Conservation (phyloP, 257 asterid species). For the Plantago major region DNA sequence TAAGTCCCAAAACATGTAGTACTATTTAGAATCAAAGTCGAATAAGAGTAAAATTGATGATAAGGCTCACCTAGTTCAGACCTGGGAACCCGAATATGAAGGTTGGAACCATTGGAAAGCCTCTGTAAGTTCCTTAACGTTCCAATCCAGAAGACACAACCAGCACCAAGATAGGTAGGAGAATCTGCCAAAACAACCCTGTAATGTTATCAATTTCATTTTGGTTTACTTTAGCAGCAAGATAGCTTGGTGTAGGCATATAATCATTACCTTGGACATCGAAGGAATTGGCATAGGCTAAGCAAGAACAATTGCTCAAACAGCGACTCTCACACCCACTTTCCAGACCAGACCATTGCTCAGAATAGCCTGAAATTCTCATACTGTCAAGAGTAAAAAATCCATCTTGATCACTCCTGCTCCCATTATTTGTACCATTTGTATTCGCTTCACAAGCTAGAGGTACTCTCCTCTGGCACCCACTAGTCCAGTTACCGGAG, state of each 20-base stretch:
- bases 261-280: too few species aligned
- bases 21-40: too few species aligned
- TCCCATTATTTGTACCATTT: conserved; percentile 7
- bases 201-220: too few species aligned
- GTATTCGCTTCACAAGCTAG: conserved; percentile 35
- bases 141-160: conserved; percentile 38
- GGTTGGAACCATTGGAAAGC: neutral
- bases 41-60: too few species aligned
- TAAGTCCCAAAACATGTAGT: too few species aligned
- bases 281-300: conserved; percentile 27
- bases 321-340: conserved; percentile 29
- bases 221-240: too few species aligned
- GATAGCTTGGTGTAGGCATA: too few species aligned
- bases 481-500: conserved; percentile 39
- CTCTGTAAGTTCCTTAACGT: conserved; percentile 28
- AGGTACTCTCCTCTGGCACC: conserved; percentile 31
- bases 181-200: too few species aligned
- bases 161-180: conserved; percentile 19
- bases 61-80: conserved; percentile 38
- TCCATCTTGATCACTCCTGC: conserved; percentile 29
- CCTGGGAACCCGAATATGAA: too few species aligned
- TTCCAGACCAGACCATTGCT: conserved; percentile 19
- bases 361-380: conserved; percentile 33
- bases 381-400: conserved; percentile 22
- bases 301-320: conserved; percentile 36